phyloP scores from a whole-genome alignment of 75 land plant genomes.

The Pinus albicaulis region DNA sequence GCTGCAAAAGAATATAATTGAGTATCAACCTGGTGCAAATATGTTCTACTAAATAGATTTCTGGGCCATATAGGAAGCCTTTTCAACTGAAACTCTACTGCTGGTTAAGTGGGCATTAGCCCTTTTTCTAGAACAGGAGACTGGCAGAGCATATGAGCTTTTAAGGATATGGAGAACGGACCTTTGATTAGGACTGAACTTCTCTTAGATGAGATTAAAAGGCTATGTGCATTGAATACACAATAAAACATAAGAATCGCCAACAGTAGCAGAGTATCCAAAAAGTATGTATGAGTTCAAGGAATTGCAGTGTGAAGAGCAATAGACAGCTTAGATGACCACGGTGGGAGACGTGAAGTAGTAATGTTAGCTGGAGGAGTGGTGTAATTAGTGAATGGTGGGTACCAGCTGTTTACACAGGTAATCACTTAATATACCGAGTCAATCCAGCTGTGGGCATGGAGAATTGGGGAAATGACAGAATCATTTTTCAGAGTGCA shows the following conservation, averaged over 20 bases:
- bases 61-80: neutral
- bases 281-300: neutral
- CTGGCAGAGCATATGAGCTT: neutral
- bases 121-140: neutral
- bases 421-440: neutral
- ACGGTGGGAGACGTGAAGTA: neutral
- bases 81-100: neutral
- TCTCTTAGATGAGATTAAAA: neutral
- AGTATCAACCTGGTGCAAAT: conserved; percentile 3
- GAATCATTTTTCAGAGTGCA: neutral
- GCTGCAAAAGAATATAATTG: conserved; percentile 3
- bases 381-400: neutral
- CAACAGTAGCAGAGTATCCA: conserved; percentile 1
- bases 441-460: conserved; percentile 5
- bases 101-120: neutral
- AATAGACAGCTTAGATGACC: neutral
- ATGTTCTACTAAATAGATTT: neutral
- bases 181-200: neutral
- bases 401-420: neutral
- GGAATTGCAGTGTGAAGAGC: neutral
- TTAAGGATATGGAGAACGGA: too few relatives aligned
- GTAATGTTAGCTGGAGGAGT: neutral
- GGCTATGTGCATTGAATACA: too few relatives aligned
- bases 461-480: conserved; percentile 6
- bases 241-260: neutral